phyloP scores from a whole-genome alignment of 2,329 filamentous ascomycete species.

The Exophiala aquamarina region DNA sequence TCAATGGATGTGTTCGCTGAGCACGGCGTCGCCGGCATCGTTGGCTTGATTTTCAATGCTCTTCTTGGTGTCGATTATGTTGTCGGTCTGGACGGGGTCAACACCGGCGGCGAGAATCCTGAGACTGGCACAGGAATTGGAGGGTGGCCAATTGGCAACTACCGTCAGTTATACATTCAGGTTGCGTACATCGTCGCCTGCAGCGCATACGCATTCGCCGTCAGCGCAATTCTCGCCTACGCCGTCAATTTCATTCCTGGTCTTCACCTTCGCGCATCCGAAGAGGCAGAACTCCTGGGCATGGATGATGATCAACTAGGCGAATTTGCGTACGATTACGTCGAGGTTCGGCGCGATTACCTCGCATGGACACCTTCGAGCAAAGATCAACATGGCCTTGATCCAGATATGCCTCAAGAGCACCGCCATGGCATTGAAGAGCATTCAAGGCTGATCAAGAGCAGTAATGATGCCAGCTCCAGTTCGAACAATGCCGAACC shows the following conservation, averaged over 20 bases:
- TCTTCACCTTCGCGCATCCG: slow-evolving; percentile 65
- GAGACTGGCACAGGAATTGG: slow-evolving; percentile 47
- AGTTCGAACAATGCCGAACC: not conserved
- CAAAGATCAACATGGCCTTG: slow-evolving; percentile 36
- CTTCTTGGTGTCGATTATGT: slow-evolving; percentile 75
- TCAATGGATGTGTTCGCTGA: slow-evolving; percentile 89
- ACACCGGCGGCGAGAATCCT: slow-evolving; percentile 43
- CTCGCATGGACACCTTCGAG: slow-evolving; percentile 51
- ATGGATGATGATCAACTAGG: slow-evolving; percentile 55
- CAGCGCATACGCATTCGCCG: slow-evolving; percentile 65
- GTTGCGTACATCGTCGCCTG: slow-evolving; percentile 66
- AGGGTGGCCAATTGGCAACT: slow-evolving; percentile 72
- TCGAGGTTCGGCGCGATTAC: slow-evolving; percentile 52
- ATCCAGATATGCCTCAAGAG: slow-evolving; percentile 56
- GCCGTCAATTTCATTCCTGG: slow-evolving; percentile 70
- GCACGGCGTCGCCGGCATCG: slow-evolving; percentile 80
- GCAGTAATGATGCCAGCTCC: slow-evolving; percentile 11
- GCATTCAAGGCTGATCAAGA: slow-evolving; percentile 62
- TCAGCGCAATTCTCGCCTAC: slow-evolving; percentile 70
- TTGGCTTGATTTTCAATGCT: slow-evolving; percentile 76
- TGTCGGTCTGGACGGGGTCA: slow-evolving; percentile 69
- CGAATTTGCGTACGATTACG: slow-evolving; percentile 54
- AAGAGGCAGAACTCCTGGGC: slow-evolving; percentile 69
- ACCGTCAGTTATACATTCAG: slow-evolving; percentile 69
- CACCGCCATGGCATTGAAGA: slow-evolving; percentile 61